These are phyloP conservation scores for Acmispon strigosus DNA, from an alignment of 306 rosid genomes.

Conservation along the genomic window DNA sequence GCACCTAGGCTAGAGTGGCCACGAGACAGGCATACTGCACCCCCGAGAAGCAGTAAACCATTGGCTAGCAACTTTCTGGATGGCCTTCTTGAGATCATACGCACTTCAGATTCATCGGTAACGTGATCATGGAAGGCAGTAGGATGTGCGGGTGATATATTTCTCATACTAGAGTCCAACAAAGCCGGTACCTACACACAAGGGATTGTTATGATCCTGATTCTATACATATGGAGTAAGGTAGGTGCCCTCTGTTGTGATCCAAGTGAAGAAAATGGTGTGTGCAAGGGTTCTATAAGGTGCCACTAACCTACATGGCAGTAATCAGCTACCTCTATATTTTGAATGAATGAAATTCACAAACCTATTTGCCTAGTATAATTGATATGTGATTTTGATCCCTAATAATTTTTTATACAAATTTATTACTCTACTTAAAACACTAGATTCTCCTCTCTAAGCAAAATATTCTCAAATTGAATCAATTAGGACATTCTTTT, in stretches of 20 bases:
- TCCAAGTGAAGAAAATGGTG: background rate
- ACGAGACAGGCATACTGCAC: slow-evolving; percentile 63
- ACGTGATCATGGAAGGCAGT: slow-evolving; percentile 17
- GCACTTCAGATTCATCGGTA: slow-evolving; percentile 22
- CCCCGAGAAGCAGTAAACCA: slow-evolving; percentile 70
- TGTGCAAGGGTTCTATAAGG: background rate
- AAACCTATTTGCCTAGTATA: too few relatives aligned
- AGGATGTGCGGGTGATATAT: slow-evolving; percentile 21
- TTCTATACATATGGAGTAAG: too few relatives aligned
- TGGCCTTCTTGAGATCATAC: slow-evolving; percentile 31
- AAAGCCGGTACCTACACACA: slow-evolving; percentile 51
- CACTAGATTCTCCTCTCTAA: too few relatives aligned
- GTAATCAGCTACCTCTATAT: too few relatives aligned
- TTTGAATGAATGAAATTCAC: too few relatives aligned
- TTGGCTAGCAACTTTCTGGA: slow-evolving; percentile 61
- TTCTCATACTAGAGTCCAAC: slow-evolving; percentile 34
- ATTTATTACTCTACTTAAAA: too few relatives aligned
- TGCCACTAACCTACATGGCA: too few relatives aligned
- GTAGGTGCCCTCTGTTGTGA: background rate
- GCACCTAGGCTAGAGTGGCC: slow-evolving; percentile 85
- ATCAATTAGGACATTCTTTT: too few relatives aligned
- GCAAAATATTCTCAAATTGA: too few relatives aligned
- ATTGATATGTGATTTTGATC: too few relatives aligned
- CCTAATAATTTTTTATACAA: too few relatives aligned
- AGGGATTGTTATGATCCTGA: background rate